Base-by-base conservation (phyloP, 345 rosid species). In the Eucalyptus pauciflora region DNA sequence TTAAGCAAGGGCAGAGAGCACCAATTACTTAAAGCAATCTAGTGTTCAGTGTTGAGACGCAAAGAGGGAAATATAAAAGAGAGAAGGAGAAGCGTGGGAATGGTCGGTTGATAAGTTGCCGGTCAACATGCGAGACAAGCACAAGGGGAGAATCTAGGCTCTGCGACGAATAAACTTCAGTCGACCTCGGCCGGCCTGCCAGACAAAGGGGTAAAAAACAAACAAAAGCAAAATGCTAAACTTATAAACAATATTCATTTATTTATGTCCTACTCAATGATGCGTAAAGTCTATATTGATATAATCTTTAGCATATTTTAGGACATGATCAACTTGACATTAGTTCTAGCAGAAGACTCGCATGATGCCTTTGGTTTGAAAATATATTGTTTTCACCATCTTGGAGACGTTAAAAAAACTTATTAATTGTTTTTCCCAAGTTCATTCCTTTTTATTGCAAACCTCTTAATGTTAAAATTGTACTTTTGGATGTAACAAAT, bases 201-300 rank as follows among this genome's bases (percentile, higher is more conserved):
- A 3, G 14, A 10, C n/a, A 56, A 0, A 9, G 29, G 3, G 62
- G 0, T 2, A 10, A 22, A 24, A 22, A 22, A 22, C 62, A 22
- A 22, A 22, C 62, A 56, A 56, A 56, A 56, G 29, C 62, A 56
- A 56, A 56, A 56, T 24, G 62, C 29, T 24, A 9, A 56, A 56
- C 62, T 56, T 22, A 22, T 22, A 56, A 56, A 22, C 64, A 58
- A 58, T 58, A 25, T 5, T 11, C 4, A 25, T 58, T 58, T 11
- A 58, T 58, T 56, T 58, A 58, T 58, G n/a, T 10, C 64, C 14
- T 58, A 11, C 14, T 58, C n/a, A 58, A 58, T 25, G n/a, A 25
- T 25, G n/a, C n/a, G 4, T 25, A 12, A 58, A 25, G 62, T 58
- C n/a, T 58, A 58, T 5, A 25, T 25, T 58, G 25, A 5, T 58